Percentiles rank a stretch among this genome's conserved stretches.
phyloP scores from a whole-genome alignment of 73 alveolate species.

The Paramecium pentaurelia region DNA sequence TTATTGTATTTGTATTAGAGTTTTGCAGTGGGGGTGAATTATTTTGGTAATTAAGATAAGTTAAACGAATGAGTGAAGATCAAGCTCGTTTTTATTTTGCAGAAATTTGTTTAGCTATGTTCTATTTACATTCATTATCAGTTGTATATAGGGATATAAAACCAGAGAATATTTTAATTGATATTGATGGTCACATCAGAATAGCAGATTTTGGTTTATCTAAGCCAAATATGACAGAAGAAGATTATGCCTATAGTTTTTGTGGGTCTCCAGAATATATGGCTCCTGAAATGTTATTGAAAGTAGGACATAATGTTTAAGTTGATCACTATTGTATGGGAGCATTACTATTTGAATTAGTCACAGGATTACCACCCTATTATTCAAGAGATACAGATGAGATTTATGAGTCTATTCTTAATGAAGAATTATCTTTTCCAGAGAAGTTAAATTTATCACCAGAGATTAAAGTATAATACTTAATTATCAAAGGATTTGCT shows the following conservation, averaged over 20 bases:
- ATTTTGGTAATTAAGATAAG: constrained; percentile 75
- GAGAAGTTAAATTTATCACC: constrained; percentile 54
- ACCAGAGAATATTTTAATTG: constrained; percentile 81
- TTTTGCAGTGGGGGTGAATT: constrained; percentile 90
- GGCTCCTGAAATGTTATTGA: constrained; percentile 73
- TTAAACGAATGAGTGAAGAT: constrained; percentile 71
- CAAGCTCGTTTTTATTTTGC: constrained; percentile 68
- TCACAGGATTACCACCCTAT: constrained; percentile 69
- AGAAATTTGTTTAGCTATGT: constrained; percentile 72
- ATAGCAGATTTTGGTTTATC: constrained; percentile 77
- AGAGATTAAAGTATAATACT: constrained; percentile 42
- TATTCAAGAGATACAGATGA: constrained; percentile 58
- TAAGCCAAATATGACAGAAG: constrained; percentile 58
- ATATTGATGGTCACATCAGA: constrained; percentile 72
- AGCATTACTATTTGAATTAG: constrained; percentile 67
- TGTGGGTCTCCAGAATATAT: constrained; percentile 79
- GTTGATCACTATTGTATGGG: constrained; percentile 74
- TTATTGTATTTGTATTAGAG: constrained; percentile 76
- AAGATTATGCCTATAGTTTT: constrained; percentile 65
- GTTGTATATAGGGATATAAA: constrained; percentile 73
- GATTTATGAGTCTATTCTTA: constrained; percentile 57
- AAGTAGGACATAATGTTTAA: constrained; percentile 64
- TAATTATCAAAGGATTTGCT: constrained; percentile 56
- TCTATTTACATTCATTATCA: constrained; percentile 65
- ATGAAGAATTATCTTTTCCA: constrained; percentile 61